Evolutionary conservation across 495 filamentous ascomycete species (phyloP).

Genomic region (Beverwykella pulmonaria): DNA sequence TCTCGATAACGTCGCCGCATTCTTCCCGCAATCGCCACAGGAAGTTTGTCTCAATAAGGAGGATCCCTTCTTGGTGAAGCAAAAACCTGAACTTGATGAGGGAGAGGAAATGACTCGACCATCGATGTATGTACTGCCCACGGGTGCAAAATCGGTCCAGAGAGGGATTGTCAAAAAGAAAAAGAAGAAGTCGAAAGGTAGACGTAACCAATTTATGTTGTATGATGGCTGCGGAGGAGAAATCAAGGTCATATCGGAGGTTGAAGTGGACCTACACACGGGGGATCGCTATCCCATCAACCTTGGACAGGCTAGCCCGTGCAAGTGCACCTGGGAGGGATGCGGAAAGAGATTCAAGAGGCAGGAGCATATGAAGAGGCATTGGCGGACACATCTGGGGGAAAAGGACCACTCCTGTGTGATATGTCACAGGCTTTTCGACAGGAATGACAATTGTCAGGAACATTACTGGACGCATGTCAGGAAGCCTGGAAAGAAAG

Average conservation of each 20-base stretch:
- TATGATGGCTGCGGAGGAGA: background rate
- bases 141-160: background rate
- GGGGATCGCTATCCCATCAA: background rate
- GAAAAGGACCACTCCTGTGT: background rate
- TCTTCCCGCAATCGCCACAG: slow-evolving; percentile 8
- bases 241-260: background rate
- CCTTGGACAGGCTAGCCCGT: background rate
- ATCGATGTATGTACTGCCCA: background rate
- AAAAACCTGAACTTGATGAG: background rate
- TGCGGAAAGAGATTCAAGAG: slow-evolving; percentile 13
- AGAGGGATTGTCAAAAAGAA: background rate
- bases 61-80: background rate
- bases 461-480: slow-evolving; percentile 25
- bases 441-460: slow-evolving; percentile 23
- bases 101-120: background rate
- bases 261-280: background rate
- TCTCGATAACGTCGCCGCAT: background rate
- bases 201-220: too few species aligned
- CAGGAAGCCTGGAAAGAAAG: slow-evolving; percentile 14
- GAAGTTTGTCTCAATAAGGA: slow-evolving; percentile 7
- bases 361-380: slow-evolving; percentile 24
- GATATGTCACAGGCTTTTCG: slow-evolving; percentile 13
- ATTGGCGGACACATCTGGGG: slow-evolving; percentile 8
- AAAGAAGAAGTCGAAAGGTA: background rate
- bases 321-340: background rate